These are phyloP conservation scores for Trichocomaceae sp. DNA, from an alignment of 2,329 filamentous ascomycete genomes.

Conservation along the genomic window DNA sequence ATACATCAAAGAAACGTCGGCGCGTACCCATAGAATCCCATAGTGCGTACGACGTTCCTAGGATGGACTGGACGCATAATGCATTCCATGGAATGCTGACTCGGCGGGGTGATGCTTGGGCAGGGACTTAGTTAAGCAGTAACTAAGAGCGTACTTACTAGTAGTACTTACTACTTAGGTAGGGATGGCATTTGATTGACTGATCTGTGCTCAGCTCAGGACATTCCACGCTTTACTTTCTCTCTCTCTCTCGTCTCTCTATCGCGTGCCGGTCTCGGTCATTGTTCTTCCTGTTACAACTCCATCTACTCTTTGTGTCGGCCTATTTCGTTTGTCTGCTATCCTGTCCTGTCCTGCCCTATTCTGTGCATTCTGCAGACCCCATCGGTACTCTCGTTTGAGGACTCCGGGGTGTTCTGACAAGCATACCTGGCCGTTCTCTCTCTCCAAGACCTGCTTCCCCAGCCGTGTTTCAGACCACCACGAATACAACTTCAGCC, in stretches of 20 bases:
- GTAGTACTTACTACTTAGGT: background rate
- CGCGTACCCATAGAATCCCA: background rate
- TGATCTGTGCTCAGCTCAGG: background rate
- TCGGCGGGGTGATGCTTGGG: constrained; percentile 1
- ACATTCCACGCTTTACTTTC: background rate
- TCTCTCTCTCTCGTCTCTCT: background rate
- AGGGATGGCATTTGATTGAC: background rate
- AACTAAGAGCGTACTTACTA: too few relatives aligned
- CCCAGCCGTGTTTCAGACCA: background rate
- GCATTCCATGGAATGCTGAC: constrained; percentile 1
- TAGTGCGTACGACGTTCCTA: background rate
- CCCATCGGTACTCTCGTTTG: background rate
- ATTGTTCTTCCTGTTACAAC: background rate
- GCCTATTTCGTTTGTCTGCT: background rate
- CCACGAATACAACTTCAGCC: background rate
- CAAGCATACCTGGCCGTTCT: background rate
- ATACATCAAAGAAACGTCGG: background rate
- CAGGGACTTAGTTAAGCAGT: too few relatives aligned
- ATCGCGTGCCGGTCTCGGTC: background rate
- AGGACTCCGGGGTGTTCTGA: background rate
- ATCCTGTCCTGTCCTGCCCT: background rate
- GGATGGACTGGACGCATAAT: too few relatives aligned
- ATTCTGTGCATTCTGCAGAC: background rate
- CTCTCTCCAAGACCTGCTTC: too few relatives aligned
- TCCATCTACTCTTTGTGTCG: background rate